Evolutionary conservation across 1,284 basidiomycete genomes (phyloP), one percentile per base, ranked within the genome.

Genomic region (Cerrena zonata): DNA sequence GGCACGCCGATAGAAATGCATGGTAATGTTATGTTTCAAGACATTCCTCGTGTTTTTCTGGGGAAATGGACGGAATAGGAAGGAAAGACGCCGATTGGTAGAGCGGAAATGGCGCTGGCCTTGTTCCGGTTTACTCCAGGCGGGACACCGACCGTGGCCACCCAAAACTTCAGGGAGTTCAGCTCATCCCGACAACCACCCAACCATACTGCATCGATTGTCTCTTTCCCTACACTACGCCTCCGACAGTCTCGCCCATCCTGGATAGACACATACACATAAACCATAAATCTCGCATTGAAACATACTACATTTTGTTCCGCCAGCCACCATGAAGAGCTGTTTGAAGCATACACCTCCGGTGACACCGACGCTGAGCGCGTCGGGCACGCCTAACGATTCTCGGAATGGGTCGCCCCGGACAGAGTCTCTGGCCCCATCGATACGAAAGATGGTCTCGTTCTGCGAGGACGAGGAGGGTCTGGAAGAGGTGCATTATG

Each of bases 391-490:
- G 27, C 60, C 61, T n/a, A 53, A 53, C 49, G 47, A 51, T 15
- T 56, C 57, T 25, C 54, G 60, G 12, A 53, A 57, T 41, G 53
- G 52, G 13, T 58, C 61, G 22, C 54, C 56, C 4, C 30, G 43
- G 22, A 53, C 54, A 51, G 53, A 58, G 55, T 54, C 19, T 12
- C 27, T 53, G 37, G 56, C 50, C 42, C 49, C 57, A 54, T 51
- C 55, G 22, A 26, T 38, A 24, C 56, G 71, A 55, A 84, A 82
- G 65, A 73, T 71, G 18, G 82, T 86, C 26, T 74, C 73, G 11
- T 86, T 85, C 58, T 74, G 75, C 37, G 70, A 67, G 1, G 70
- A 75, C 2, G 73, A 72, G 41, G 67, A 68, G 7, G 77, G 80
- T 48, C 54, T 61, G 47, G 64, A 64, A 44, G 75, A 83, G 62